Evolutionary conservation across 306 rosid genomes (phyloP), one percentile per base, ranked within the genome.

Genomic region (Castanea sativa): DNA sequence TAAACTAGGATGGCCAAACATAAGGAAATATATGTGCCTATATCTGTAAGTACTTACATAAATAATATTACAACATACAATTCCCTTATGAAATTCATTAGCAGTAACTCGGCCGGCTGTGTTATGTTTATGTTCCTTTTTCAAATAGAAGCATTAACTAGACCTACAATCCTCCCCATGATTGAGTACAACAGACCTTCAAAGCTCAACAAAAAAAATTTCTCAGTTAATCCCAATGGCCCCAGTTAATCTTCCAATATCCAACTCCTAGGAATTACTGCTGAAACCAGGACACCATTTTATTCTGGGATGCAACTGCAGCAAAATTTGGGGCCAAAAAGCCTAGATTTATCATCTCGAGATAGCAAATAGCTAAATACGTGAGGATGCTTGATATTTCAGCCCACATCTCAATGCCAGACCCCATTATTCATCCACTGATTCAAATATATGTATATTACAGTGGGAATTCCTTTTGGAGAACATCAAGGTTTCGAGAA

Each of bases 401-500:
- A 41, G 45, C 71, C 73, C 63, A 61, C 73, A 73, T 78, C 77
- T 58, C 71, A 2, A 51, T 70, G 1, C 16, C 41, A 41, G 75
- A 60, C 51, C 63, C 65, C 69, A 57, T 70, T 68, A 71, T 61
- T 74, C 78, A 55, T 51, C 79, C 72, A 79, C 68, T 56, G 35
- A 74, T 57, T 12, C 43, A 33, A 60, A 49, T 33, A 73, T 35
- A 71, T 38, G 71, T 38, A 61, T 76, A 81, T 76, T 85, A 93
- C 13, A 95, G 78, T 5, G 98, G 99, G 80, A 95, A 95, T 87
- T 95, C 99, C 80, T 95, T 95, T 76, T 93, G 99, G 69, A 95
- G 99, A 81, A 86, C 89, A 67, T 95, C 99, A 52, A 95, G 89
- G 85, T 93, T 93, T 77, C 96, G 92, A 69, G 88, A 84, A 86